Evolutionary conservation across 2,329 filamentous ascomycete species (phyloP).

Genomic region (Achaetomium macrosporum): DNA sequence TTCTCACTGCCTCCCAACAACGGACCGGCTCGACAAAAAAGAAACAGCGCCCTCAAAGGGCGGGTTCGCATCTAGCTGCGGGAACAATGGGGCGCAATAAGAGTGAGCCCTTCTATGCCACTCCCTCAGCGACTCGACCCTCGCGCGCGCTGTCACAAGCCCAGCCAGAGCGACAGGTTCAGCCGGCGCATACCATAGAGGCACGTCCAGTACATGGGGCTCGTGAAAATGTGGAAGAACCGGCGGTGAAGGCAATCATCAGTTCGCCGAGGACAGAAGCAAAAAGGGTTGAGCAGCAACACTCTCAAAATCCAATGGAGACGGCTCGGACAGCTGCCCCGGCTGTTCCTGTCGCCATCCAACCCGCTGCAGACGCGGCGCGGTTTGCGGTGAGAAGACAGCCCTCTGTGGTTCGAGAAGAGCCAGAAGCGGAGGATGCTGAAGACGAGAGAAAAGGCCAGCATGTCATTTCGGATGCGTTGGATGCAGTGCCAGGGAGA

Average conservation of each 20-base stretch:
- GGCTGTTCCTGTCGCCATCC: neutral
- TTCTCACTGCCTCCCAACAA: conserved; percentile 37
- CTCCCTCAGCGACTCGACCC: neutral
- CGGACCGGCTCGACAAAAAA: conserved; percentile 35
- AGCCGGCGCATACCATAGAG: neutral
- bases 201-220: neutral
- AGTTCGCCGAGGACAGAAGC: conserved; percentile 19
- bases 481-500: conserved; percentile 34
- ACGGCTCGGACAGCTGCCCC: neutral
- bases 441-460: conserved; percentile 13
- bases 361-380: no score
- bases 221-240: conserved; percentile 19
- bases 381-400: conserved; percentile 30
- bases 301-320: neutral
- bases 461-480: conserved; percentile 22
- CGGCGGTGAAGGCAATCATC: conserved; percentile 20
- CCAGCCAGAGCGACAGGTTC: neutral
- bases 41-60: conserved; percentile 34
- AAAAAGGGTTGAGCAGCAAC: conserved; percentile 11
- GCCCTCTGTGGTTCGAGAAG: conserved; percentile 42
- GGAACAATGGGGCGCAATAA: conserved; percentile 49
- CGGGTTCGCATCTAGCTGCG: conserved; percentile 42
- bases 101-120: conserved; percentile 29
- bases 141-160: neutral
- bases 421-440: conserved; percentile 25